Conservation (phyloP, 768 basidiomycete species). For the Termitomyces eurrhizus region DNA sequence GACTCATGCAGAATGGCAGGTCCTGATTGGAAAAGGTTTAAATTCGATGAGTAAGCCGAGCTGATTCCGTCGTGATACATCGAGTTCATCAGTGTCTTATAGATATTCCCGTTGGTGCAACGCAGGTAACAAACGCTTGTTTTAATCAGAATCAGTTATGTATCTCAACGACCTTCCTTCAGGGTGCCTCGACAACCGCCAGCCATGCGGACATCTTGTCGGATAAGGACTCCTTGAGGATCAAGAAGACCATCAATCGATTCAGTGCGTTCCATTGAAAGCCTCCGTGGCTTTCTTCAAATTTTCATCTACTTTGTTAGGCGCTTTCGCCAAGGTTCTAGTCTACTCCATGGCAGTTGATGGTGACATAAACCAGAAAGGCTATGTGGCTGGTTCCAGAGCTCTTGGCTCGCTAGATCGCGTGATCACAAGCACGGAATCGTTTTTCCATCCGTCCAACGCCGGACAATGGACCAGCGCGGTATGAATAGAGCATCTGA, state of each 20-base stretch:
- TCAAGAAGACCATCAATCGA: constrained; percentile 68
- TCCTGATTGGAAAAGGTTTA: constrained; percentile 79
- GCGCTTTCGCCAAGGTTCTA: constrained; percentile 77
- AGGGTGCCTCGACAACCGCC: constrained; percentile 65
- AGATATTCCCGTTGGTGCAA: constrained; percentile 74
- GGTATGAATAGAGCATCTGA: constrained; percentile 31
- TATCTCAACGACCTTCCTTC: not conserved
- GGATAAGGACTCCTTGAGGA: constrained; percentile 51
- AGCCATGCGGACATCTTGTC: constrained; percentile 64
- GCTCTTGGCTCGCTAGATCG: constrained; percentile 86
- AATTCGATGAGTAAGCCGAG: constrained; percentile 65
- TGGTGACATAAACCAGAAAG: constrained; percentile 48
- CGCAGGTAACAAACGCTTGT: constrained; percentile 40
- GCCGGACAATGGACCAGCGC: constrained; percentile 76
- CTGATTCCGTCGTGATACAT: not conserved
- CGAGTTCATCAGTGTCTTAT: not conserved
- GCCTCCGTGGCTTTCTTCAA: not conserved
- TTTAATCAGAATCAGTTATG: not conserved
- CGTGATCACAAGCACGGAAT: constrained; percentile 87
- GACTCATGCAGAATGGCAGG: constrained; percentile 77
- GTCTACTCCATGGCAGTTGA: constrained; percentile 90
- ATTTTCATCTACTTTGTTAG: constrained; percentile 31
- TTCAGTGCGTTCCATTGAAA: constrained; percentile 40
- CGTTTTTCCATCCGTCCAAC: constrained; percentile 95
- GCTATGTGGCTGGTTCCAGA: constrained; percentile 77